Evolutionary conservation across 352 stramenopile genomes (phyloP).

Genomic region (Blastocystis sp.): DNA sequence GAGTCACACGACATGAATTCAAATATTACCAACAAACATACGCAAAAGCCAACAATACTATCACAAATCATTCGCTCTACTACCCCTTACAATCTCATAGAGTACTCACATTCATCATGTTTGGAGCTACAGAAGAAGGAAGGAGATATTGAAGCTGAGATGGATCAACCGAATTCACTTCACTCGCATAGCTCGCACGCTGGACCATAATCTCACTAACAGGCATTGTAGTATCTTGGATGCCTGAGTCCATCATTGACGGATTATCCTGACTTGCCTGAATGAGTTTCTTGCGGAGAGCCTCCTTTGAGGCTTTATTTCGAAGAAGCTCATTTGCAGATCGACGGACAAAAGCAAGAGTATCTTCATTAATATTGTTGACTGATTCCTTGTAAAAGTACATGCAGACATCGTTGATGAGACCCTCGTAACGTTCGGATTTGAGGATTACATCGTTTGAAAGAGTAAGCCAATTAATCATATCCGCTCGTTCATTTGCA

Average conservation of each 20-base stretch:
- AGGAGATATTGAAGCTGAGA: slow-evolving; percentile 25
- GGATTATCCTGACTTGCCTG: background rate
- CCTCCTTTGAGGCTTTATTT: slow-evolving; percentile 66
- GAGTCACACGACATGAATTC: background rate
- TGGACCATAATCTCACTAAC: background rate
- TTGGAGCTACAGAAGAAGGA: background rate
- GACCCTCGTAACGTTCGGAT: slow-evolving; percentile 44
- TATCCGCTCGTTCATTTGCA: background rate
- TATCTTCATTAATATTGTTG: slow-evolving; percentile 67
- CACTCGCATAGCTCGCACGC: background rate
- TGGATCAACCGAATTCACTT: background rate
- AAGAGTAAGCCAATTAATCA: slow-evolving; percentile 55
- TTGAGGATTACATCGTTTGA: slow-evolving; percentile 64
- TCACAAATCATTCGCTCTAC: background rate
- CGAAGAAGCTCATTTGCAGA: slow-evolving; percentile 62
- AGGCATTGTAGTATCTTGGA: background rate
- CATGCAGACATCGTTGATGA: slow-evolving; percentile 63
- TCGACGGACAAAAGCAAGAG: slow-evolving; percentile 27
- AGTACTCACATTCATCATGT: background rate
- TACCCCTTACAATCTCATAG: background rate
- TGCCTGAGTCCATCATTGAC: background rate
- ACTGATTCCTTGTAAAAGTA: slow-evolving; percentile 53
- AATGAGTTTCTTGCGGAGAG: slow-evolving; percentile 49
- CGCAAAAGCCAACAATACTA: background rate
- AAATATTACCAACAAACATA: background rate